phyloP scores from a whole-genome alignment of 768 basidiomycete species.

The Ramaria sp. region DNA sequence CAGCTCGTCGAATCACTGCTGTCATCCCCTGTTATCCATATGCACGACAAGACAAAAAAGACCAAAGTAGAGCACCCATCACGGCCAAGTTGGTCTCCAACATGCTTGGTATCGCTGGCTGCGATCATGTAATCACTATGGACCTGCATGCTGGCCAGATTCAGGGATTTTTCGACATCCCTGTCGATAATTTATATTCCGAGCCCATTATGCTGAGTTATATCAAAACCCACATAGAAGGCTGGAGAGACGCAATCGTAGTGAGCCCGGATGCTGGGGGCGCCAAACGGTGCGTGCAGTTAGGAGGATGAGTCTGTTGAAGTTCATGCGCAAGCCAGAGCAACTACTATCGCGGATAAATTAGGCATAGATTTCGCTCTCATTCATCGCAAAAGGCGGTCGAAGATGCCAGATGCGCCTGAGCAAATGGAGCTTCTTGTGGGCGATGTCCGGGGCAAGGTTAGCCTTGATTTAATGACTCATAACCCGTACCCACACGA shows the following conservation, averaged over 20 bases:
- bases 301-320: background rate
- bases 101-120: conserved; percentile 94
- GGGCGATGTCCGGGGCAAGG: conserved; percentile 89
- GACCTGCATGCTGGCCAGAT: conserved; percentile 97
- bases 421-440: conserved; percentile 91
- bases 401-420: conserved; percentile 50
- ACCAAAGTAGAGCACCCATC: conserved; percentile 91
- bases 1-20: conserved; percentile 90
- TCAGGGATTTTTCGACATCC: conserved; percentile 98
- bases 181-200: conserved; percentile 94
- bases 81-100: conserved; percentile 98
- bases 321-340: conserved; percentile 34
- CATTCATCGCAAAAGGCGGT: conserved; percentile 83
- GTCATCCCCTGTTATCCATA: conserved; percentile 98
- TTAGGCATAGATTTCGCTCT: conserved; percentile 92
- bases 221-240: conserved; percentile 77
- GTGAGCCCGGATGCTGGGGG: conserved; percentile 98
- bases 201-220: conserved; percentile 93
- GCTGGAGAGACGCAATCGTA: conserved; percentile 82
- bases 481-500: conserved; percentile 1
- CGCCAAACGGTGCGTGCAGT: conserved; percentile 69
- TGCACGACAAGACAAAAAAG: conserved; percentile 96
- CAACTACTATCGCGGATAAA: conserved; percentile 91
- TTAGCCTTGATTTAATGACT: conserved; percentile 16
- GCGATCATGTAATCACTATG: conserved; percentile 99